Evolutionary conservation across 108 stramenopile species (phyloP).

Genomic region (Stephanodiscus minutulus): DNA sequence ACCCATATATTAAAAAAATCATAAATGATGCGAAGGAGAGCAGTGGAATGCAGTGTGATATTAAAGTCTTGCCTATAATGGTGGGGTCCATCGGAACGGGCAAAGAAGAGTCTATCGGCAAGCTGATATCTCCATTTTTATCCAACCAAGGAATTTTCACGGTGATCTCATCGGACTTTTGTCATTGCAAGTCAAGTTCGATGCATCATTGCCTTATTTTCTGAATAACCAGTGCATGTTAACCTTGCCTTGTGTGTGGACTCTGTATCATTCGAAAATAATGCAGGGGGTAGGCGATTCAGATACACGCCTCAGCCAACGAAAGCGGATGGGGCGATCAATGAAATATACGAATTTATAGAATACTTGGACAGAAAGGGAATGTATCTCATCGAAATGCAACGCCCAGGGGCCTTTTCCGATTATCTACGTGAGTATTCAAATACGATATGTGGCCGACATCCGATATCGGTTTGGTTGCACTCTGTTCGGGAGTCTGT

Average conservation of each 20-base stretch:
- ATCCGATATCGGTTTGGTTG: constrained; percentile 80
- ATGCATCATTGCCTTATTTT: constrained; percentile 11
- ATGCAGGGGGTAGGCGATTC: constrained; percentile 33
- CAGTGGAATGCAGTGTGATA: constrained; percentile 10
- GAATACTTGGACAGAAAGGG: constrained; percentile 72
- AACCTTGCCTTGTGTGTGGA: constrained; percentile 36
- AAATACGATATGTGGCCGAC: constrained; percentile 88
- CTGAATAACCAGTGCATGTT: background rate
- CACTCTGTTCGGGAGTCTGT: constrained; percentile 41
- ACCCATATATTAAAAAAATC: constrained; percentile 79
- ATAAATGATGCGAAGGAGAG: constrained; percentile 34
- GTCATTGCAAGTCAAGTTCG: constrained; percentile 72
- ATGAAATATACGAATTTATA: constrained; percentile 60
- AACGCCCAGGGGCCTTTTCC: constrained; percentile 86
- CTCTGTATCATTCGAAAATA: constrained; percentile 15
- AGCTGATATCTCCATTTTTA: constrained; percentile 60
- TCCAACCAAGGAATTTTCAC: constrained; percentile 58
- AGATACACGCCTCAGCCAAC: constrained; percentile 43
- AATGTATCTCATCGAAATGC: constrained; percentile 74
- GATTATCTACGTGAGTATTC: constrained; percentile 70
- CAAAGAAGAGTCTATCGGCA: constrained; percentile 61
- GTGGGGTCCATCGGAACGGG: constrained; percentile 57
- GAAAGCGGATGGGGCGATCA: constrained; percentile 10
- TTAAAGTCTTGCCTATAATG: constrained; percentile 82
- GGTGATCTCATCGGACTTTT: constrained; percentile 81